Base-by-base conservation (phyloP, 139 green algal species). In the Diplosphaera chodatii region DNA sequence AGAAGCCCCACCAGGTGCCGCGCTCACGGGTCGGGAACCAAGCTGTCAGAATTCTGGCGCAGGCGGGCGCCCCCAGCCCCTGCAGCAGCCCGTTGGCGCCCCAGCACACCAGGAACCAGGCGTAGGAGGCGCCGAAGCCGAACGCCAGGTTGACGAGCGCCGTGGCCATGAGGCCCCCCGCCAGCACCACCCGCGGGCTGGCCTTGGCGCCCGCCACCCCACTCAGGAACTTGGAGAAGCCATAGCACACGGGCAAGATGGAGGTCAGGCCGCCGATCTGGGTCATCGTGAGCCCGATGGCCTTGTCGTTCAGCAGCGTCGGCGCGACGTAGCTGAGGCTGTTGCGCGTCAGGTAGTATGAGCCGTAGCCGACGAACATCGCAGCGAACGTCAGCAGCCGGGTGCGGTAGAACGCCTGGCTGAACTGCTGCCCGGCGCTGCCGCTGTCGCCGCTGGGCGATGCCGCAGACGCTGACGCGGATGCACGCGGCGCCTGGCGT, bases 291-390 rank as follows among this genome's bases (percentile, higher is more conserved):
- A 98, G 82, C 66, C 80, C 79, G 16, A 97, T 80, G 5, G 71
- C 67, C 20, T 80, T 41, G 79, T 96, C 89, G 18, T 92, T 86
- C 41, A 98, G 87, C 93, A 98, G 97, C 29, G 90, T 88, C 25
- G 93, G 92, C 1, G 91, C 89, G 1, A 90, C 92, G 82, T 96
- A 98, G 30, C 88, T 96, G n/a, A 98, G 78, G 40, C 75, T 88
- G 85, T 96, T 96, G 63, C 93, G 85, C 0, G 92, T 97, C 23
- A 98, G 83, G 85, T 98, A 98, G 82, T 96, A 97, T 69, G 80
- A 91, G 15, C 86, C 83, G 78, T 95, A 96, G 4, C 90, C 90
- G 29, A 92, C 72, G 25, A 94, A 87, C 68, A 96, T 94, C 55
- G 84, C 85, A 1, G 83, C 67, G 78, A 96, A 96, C 2, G 89